Percentiles rank a stretch among this genome's conserved stretches.
These are phyloP conservation scores for Fragilaria crotonensis DNA, from an alignment of 108 stramenopile genomes.

Conservation along the genomic window DNA sequence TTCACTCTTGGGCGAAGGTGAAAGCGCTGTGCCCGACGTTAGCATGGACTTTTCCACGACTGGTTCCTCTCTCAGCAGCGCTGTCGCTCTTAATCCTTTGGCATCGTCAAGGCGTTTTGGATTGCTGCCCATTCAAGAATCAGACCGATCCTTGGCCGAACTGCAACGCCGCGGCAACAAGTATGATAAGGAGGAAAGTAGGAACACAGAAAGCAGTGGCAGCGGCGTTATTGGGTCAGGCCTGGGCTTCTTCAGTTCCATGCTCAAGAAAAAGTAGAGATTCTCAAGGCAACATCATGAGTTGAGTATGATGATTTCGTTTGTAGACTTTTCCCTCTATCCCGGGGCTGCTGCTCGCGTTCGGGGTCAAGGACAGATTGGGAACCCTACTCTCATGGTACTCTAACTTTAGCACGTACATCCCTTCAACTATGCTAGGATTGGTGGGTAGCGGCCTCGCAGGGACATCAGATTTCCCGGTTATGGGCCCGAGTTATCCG, in stretches of 20 bases:
- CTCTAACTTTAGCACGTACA: too few relatives aligned
- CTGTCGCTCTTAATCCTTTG: constrained; percentile 52
- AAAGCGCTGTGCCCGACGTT: constrained; percentile 8
- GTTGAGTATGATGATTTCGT: too few relatives aligned
- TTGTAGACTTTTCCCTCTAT: too few relatives aligned
- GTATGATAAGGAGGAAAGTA: constrained; percentile 40
- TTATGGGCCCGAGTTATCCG: too few relatives aligned
- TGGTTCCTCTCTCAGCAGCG: constrained; percentile 5
- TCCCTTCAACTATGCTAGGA: too few relatives aligned
- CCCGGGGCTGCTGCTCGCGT: too few relatives aligned
- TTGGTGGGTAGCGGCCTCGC: too few relatives aligned
- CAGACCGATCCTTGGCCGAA: constrained; percentile 77
- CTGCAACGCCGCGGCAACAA: constrained; percentile 69
- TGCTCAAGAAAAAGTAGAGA: constrained; percentile 70
- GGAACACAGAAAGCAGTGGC: constrained; percentile 26
- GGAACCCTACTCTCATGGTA: too few relatives aligned
- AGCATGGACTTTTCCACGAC: constrained; percentile 13
- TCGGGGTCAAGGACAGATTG: too few relatives aligned
- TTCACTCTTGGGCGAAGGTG: constrained; percentile 62
- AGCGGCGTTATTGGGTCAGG: constrained; percentile 58
- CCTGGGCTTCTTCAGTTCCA: constrained; percentile 73
- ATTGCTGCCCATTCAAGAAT: constrained; percentile 65
- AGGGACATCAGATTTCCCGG: too few relatives aligned
- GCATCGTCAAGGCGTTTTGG: constrained; percentile 69
- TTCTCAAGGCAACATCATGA: too few relatives aligned